Evolutionary conservation across 2,329 filamentous ascomycete species (phyloP).

Genomic region (Xylaria sp.): DNA sequence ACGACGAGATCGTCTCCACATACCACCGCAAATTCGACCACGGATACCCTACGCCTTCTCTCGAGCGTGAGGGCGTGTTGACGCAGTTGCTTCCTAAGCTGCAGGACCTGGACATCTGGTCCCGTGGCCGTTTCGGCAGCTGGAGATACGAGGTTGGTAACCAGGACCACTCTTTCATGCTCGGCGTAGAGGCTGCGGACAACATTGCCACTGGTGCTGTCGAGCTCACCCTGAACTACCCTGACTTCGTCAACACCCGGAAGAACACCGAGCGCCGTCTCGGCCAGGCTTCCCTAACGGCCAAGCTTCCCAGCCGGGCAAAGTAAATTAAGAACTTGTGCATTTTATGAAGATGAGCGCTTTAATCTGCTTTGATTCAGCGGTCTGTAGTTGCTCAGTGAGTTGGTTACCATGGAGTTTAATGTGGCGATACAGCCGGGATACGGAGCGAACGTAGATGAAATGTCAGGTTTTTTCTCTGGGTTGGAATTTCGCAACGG

Average conservation of each 20-base stretch:
- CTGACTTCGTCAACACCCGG: slow-evolving; percentile 88
- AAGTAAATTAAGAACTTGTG: slow-evolving; percentile 18
- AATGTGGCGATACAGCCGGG: slow-evolving; percentile 30
- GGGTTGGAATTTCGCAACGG: slow-evolving; percentile 31
- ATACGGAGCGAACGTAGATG: slow-evolving; percentile 30
- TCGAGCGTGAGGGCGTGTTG: slow-evolving; percentile 94
- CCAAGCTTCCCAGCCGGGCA: slow-evolving; percentile 46
- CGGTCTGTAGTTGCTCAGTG: slow-evolving; percentile 20
- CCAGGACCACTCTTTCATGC: slow-evolving; percentile 98
- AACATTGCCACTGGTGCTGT: slow-evolving; percentile 87
- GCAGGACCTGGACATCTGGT: slow-evolving; percentile 89
- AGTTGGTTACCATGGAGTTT: slow-evolving; percentile 34
- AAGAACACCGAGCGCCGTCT: slow-evolving; percentile 71
- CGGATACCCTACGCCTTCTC: slow-evolving; percentile 92
- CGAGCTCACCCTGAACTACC: slow-evolving; percentile 94
- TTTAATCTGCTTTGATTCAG: slow-evolving; percentile 11
- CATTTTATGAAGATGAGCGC: slow-evolving; percentile 18
- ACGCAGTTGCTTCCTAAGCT: slow-evolving; percentile 92
- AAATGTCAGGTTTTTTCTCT: slow-evolving; percentile 30
- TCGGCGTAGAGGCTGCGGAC: slow-evolving; percentile 92
- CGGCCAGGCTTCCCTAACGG: slow-evolving; percentile 49
- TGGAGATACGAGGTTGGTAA: slow-evolving; percentile 97
- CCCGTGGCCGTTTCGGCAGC: slow-evolving; percentile 94
- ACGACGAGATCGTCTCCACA: slow-evolving; percentile 95
- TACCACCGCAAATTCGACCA: slow-evolving; percentile 99